These are phyloP conservation scores for Cercis canadensis DNA, from an alignment of 306 rosid species.

Conservation along the genomic window DNA sequence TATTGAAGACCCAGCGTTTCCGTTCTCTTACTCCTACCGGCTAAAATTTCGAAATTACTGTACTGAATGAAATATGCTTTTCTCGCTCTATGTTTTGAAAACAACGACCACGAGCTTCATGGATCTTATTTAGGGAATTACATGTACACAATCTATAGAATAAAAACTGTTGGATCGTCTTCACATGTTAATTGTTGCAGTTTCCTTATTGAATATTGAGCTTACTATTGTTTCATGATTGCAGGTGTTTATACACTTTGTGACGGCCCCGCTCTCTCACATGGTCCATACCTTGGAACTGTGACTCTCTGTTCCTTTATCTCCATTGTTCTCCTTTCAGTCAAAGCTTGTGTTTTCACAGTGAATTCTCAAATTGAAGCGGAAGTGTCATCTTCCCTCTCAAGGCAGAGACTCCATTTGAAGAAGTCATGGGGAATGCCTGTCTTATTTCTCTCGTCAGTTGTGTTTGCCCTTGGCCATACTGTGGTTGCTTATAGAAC, in stretches of 20 bases:
- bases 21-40: neutral
- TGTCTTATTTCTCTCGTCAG: slow-evolving; percentile 87
- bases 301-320: slow-evolving; percentile 78
- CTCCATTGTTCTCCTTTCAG: slow-evolving; percentile 82
- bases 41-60: neutral
- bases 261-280: slow-evolving; percentile 88
- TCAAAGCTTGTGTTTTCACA: slow-evolving; percentile 85
- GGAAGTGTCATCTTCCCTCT: slow-evolving; percentile 75
- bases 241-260: slow-evolving; percentile 94
- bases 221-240: slow-evolving; percentile 26
- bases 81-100: neutral
- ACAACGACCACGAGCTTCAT: too few species aligned
- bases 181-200: slow-evolving; percentile 24
- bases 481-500: slow-evolving; percentile 94
- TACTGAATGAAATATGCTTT: neutral
- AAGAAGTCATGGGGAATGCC: slow-evolving; percentile 99
- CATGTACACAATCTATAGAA: too few species aligned
- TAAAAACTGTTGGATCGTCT: too few species aligned
- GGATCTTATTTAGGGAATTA: too few species aligned
- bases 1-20: slow-evolving; percentile 3
- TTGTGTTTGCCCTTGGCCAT: slow-evolving; percentile 96
- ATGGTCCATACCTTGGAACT: slow-evolving; percentile 97
- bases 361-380: slow-evolving; percentile 89
- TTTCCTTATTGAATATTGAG: slow-evolving; percentile 22
- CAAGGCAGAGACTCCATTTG: slow-evolving; percentile 80